A percentile compares a stretch with the other conserved stretches of the same genome.
phyloP scores from a whole-genome alignment of 2,329 filamentous ascomycete species.

The Ascochyta fabae region DNA sequence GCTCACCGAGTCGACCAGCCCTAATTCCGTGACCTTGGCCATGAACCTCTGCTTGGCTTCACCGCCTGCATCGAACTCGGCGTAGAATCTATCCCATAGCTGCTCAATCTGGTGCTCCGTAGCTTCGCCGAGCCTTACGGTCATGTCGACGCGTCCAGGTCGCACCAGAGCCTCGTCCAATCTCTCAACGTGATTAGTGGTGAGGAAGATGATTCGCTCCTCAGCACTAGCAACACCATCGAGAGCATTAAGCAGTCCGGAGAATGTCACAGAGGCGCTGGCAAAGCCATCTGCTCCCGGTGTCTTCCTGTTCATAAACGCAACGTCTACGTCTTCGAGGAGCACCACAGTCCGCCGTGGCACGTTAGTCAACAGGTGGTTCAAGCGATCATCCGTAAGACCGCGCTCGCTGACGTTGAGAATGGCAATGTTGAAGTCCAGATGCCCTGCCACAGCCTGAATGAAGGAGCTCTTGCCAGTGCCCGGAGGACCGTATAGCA shows the following conservation, averaged over 20 bases:
- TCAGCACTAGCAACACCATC: conserved; percentile 96
- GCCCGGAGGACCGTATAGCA: conserved; percentile 87
- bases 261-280: conserved; percentile 91
- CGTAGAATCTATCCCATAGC: conserved; percentile 96
- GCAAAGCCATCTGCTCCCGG: conserved; percentile 82
- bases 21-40: conserved; percentile 69
- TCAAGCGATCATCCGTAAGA: conserved; percentile 86
- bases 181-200: conserved; percentile 90
- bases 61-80: conserved; percentile 73
- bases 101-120: conserved; percentile 81
- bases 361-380: conserved; percentile 83
- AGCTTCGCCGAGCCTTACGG: conserved; percentile 85
- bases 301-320: conserved; percentile 81
- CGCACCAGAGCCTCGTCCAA: conserved; percentile 88
- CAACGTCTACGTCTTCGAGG: conserved; percentile 89
- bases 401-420: conserved; percentile 89
- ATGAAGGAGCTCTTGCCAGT: conserved; percentile 97
- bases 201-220: conserved; percentile 91
- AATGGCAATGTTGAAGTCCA: conserved; percentile 92
- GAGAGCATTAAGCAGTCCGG: conserved; percentile 72
- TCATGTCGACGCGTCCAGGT: conserved; percentile 93
- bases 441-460: conserved; percentile 87
- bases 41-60: conserved; percentile 73
- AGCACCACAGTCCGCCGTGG: conserved; percentile 82
- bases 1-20: conserved; percentile 75